Base-by-base conservation (phyloP, 2,329 filamentous ascomycete genomes). In the Aureobasidium sp. region DNA sequence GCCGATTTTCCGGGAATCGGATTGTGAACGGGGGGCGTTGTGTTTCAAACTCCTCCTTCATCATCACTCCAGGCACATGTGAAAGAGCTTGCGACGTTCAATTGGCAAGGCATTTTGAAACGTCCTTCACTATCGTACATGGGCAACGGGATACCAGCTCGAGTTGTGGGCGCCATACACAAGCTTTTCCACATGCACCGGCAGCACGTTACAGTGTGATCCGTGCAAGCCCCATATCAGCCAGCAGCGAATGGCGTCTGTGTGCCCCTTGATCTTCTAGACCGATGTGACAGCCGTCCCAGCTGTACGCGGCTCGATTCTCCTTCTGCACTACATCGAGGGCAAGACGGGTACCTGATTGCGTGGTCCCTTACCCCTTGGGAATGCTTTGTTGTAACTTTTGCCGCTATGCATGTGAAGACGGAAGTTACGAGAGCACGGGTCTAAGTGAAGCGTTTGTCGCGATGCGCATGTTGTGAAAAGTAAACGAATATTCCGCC, bases 401-500 rank as follows among this genome's bases (percentile, higher is more conserved):
- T 51, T 60, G 57, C 57, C 57, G 34, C 13, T 26, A 13, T 58
- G 42, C 55, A 58, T 58, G 55, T 58, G 55, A 58, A 48, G 41
- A 60, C 23, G 57, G 42, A 51, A 42, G 57, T 60, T 36, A 51
- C 37, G 37, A 42, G 44, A 32, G 36, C 39, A 57, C 41, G 41
- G 46, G n/a, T 23, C 44, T n/a, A 23, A 27, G 44, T 42, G 52
- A 41, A 46, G 57, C 46, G 46, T 51, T 51, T 50, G 57, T 60
- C 44, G 57, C 39, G 36, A 27, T 15, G 34, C 39, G 46, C 57
- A 51, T 60, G 17, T 60, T 42, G 32, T 50, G 34, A 32, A 44
- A 32, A 48, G 56, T 60, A 27, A 26, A 51, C 36, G 46, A 60
- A 36, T 51, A 20, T 50, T 50, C 27, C 53, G 37, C 37, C 8